phyloP scores from a whole-genome alignment of 1,139 yeast genomes.

The Candida sanyaensis region DNA sequence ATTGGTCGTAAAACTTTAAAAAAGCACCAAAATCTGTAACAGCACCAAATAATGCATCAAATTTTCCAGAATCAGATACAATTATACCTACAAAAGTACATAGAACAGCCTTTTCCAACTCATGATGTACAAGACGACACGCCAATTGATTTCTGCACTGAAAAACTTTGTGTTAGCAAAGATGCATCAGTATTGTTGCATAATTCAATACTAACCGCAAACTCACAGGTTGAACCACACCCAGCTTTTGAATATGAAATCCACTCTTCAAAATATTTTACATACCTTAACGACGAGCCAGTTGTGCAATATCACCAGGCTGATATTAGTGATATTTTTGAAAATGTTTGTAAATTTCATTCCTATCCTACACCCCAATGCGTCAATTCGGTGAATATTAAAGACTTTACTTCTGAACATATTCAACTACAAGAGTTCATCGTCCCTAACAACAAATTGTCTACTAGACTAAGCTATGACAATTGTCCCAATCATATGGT shows the following conservation, averaged over 20 bases:
- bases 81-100: background rate
- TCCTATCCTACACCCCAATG: background rate
- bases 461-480: background rate
- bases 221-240: background rate
- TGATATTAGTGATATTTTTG: background rate
- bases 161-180: slow-evolving; percentile 6
- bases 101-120: background rate
- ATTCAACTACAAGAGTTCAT: background rate
- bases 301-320: too few species aligned
- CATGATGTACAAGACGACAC: background rate
- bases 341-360: background rate
- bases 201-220: background rate
- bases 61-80: too few species aligned
- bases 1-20: too few species aligned
- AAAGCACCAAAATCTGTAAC: too few species aligned
- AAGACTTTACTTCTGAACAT: background rate
- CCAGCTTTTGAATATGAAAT: slow-evolving; percentile 1
- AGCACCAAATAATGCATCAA: too few species aligned
- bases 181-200: slow-evolving; percentile 2
- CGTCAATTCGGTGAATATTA: background rate
- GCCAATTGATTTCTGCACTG: background rate
- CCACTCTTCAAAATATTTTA: slow-evolving; percentile 1
- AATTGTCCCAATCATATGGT: background rate
- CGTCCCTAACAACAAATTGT: background rate
- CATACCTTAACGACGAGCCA: background rate